phyloP scores from a whole-genome alignment of 1,284 basidiomycete species.

The Earliella scabrosa region DNA sequence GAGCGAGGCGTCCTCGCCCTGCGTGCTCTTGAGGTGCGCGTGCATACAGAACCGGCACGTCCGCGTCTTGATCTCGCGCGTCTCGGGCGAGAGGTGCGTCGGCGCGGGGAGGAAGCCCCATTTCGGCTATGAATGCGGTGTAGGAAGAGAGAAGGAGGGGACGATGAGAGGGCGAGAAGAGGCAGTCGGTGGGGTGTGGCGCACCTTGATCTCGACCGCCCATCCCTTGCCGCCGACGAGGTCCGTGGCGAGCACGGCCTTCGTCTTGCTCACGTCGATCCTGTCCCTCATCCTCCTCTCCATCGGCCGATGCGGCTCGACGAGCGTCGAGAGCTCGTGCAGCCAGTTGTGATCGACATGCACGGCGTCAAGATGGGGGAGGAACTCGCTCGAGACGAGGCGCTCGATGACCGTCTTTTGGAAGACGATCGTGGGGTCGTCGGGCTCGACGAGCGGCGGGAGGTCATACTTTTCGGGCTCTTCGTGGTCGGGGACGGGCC shows the following conservation, averaged over 20 bases:
- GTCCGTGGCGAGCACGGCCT: slow-evolving; percentile 76
- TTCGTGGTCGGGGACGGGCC: slow-evolving; percentile 11
- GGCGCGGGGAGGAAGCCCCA: slow-evolving; percentile 87
- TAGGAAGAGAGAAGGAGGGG: neutral
- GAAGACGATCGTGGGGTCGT: slow-evolving; percentile 66
- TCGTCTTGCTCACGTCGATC: slow-evolving; percentile 59
- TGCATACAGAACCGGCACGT: slow-evolving; percentile 93
- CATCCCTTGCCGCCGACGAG: slow-evolving; percentile 65
- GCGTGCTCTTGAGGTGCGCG: slow-evolving; percentile 53
- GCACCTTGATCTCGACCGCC: slow-evolving; percentile 88
- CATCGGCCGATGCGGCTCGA: slow-evolving; percentile 56
- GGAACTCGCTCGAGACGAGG: slow-evolving; percentile 59
- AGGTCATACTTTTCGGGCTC: slow-evolving; percentile 8
- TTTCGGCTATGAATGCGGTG: slow-evolving; percentile 82
- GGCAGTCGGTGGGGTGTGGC: slow-evolving; percentile 16
- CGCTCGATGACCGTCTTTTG: slow-evolving; percentile 62
- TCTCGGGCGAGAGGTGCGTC: slow-evolving; percentile 59
- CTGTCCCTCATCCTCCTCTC: slow-evolving; percentile 56
- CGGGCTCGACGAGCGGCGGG: slow-evolving; percentile 42
- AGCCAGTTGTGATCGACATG: slow-evolving; percentile 68
- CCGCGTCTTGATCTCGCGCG: slow-evolving; percentile 61
- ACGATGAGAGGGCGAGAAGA: neutral
- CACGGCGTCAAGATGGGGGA: slow-evolving; percentile 61
- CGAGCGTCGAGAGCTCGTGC: slow-evolving; percentile 47
- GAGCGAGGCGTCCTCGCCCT: slow-evolving; percentile 44